Conservation (phyloP, 768 basidiomycete species). For the Boletus bicolor region DNA sequence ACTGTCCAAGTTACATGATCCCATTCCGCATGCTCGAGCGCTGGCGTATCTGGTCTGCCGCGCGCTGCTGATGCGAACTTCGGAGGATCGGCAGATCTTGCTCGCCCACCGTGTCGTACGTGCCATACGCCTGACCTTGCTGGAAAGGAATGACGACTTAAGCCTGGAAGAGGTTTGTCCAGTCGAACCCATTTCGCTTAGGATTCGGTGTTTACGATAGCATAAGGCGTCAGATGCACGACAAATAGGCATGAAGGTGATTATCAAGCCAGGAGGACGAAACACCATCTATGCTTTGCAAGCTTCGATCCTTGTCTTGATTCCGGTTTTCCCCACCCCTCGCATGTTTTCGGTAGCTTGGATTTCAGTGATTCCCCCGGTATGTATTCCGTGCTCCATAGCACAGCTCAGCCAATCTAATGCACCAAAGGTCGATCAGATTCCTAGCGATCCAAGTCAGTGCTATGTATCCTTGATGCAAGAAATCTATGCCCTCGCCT, state of each 20-base stretch:
- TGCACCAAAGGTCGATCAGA: constrained; percentile 16
- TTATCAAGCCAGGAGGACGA: constrained; percentile 59
- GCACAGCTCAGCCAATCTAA: not conserved
- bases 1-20: constrained; percentile 47
- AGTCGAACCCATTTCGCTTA: not conserved
- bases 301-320: constrained; percentile 48
- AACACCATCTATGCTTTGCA: constrained; percentile 57
- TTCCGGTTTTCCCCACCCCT: constrained; percentile 51
- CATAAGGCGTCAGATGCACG: constrained; percentile 44
- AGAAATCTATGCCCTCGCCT: constrained; percentile 63
- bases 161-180: constrained; percentile 30
- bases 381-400: constrained; percentile 20
- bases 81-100: constrained; percentile 57
- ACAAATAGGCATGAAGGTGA: constrained; percentile 46
- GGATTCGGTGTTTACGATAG: not conserved
- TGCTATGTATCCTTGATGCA: constrained; percentile 62
- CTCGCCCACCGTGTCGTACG: constrained; percentile 48
- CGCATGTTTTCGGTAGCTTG: constrained; percentile 38
- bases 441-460: constrained; percentile 21
- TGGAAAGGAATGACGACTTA: constrained; percentile 43
- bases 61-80: constrained; percentile 52
- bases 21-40: constrained; percentile 49
- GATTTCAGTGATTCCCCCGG: constrained; percentile 40
- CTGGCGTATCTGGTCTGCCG: constrained; percentile 63
- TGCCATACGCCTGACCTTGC: constrained; percentile 42